Evolutionary conservation across 2,329 filamentous ascomycete genomes (phyloP).

Genomic region (Hymenoscyphus albidus): DNA sequence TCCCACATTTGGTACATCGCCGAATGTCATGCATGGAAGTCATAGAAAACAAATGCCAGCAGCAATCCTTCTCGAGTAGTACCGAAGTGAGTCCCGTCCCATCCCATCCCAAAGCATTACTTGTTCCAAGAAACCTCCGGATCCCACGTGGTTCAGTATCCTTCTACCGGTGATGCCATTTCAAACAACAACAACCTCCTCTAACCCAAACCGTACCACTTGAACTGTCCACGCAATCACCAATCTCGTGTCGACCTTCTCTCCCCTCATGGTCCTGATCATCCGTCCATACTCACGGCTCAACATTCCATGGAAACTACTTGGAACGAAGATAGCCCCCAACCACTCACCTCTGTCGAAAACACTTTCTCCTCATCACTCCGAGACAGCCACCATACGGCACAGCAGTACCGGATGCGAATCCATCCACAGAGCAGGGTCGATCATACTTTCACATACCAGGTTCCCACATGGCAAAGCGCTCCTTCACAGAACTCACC

Average conservation of each 20-base stretch:
- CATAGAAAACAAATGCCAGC: background rate
- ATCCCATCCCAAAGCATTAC: background rate
- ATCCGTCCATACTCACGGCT: background rate
- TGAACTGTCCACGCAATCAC: background rate
- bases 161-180: background rate
- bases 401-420: background rate
- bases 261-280: background rate
- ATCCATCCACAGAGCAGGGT: background rate
- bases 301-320: background rate
- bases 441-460: background rate
- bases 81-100: background rate
- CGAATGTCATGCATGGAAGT: background rate
- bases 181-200: background rate
- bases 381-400: constrained; percentile 7
- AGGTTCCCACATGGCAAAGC: background rate
- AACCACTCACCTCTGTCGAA: background rate
- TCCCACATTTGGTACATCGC: background rate
- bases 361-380: background rate
- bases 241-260: background rate
- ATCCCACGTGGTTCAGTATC: background rate
- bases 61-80: background rate
- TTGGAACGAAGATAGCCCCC: background rate
- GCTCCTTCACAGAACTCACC: background rate
- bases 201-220: background rate
- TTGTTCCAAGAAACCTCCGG: background rate